Conservation (phyloP, 2,329 filamentous ascomycete genomes). For the Trichoderma pleuroti region DNA sequence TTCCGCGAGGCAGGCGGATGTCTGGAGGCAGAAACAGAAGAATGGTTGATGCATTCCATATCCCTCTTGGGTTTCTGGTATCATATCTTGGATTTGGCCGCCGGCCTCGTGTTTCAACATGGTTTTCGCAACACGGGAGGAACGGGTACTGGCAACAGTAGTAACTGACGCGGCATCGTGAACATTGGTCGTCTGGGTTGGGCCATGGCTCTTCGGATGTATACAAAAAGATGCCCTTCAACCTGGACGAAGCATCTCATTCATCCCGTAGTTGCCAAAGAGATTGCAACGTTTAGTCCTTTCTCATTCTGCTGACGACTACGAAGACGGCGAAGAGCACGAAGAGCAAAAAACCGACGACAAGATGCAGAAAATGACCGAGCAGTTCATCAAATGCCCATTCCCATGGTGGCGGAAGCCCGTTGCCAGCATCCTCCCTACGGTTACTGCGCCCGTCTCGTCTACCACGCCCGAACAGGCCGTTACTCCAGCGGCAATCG, state of each 20-base stretch:
- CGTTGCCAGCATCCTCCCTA: neutral
- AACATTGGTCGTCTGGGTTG: neutral
- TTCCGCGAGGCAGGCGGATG: neutral
- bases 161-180: neutral
- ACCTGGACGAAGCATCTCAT: neutral
- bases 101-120: neutral
- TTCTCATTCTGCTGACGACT: neutral
- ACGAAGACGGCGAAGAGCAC: neutral
- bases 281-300: neutral
- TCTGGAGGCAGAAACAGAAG: neutral
- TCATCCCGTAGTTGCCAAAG: neutral
- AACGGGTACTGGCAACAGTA: neutral
- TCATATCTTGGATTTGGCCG: neutral
- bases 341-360: neutral
- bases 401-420: neutral
- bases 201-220: neutral
- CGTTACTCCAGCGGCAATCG: neutral
- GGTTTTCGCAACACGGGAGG: neutral
- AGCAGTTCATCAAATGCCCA: neutral
- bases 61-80: neutral
- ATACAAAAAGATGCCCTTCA: neutral
- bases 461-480: neutral
- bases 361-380: neutral
- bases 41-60: neutral
- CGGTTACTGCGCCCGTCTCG: neutral